A percentile compares a stretch with the other conserved stretches of the same genome.
phyloP scores from a whole-genome alignment of 1,284 basidiomycete genomes.

The Cystobasidiaceae sp. region DNA sequence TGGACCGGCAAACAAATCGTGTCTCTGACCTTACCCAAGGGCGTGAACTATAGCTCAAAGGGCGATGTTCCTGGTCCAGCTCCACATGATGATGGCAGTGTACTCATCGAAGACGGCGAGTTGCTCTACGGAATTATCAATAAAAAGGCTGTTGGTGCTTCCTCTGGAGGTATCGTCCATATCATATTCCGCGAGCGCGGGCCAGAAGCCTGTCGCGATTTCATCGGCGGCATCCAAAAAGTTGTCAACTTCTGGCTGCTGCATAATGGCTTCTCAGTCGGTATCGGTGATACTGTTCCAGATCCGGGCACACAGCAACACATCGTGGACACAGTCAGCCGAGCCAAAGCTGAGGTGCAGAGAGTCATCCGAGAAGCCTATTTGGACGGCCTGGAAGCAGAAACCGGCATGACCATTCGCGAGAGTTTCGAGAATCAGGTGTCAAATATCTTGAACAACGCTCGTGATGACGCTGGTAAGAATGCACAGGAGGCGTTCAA shows the following conservation, averaged over 20 bases:
- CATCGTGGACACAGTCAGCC: conserved; percentile 77
- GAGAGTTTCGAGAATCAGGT: conserved; percentile 95
- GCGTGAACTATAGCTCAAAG: conserved; percentile 81
- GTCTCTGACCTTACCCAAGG: conserved; percentile 84
- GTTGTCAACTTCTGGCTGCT: conserved; percentile 98
- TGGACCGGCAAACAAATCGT: conserved; percentile 99
- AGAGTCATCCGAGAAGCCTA: conserved; percentile 70
- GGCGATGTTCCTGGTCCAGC: conserved; percentile 73
- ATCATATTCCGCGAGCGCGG: conserved; percentile 98
- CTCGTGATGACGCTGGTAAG: conserved; percentile 92
- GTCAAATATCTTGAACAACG: conserved; percentile 81
- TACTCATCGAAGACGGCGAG: conserved; percentile 96
- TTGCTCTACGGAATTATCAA: conserved; percentile 92
- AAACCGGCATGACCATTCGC: conserved; percentile 97
- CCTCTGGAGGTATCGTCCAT: conserved; percentile 83
- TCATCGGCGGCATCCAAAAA: conserved; percentile 90
- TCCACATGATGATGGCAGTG: conserved; percentile 85
- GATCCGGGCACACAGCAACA: conserved; percentile 79
- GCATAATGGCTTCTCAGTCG: conserved; percentile 98
- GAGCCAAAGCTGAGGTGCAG: conserved; percentile 70
- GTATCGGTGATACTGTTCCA: conserved; percentile 97
- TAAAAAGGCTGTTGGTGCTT: conserved; percentile 96
- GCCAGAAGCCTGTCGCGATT: conserved; percentile 80
- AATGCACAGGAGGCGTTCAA: conserved; percentile 93
- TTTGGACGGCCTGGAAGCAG: conserved; percentile 74